phyloP scores from a whole-genome alignment of 2,329 filamentous ascomycete genomes.

The Penicillium paneum region DNA sequence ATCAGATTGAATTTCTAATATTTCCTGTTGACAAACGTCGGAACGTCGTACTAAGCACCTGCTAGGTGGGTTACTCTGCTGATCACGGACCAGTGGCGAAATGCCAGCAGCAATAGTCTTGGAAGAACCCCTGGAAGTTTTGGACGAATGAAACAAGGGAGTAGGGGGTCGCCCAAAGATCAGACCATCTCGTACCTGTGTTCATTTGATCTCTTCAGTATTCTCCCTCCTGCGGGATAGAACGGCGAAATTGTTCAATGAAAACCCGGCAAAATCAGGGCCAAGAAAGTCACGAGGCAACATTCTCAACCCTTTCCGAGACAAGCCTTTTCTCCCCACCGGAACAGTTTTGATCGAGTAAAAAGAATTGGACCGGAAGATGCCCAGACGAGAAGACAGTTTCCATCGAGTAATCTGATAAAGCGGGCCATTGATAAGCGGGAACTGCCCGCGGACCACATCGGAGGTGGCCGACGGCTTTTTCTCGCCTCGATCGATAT shows the following conservation, averaged over 20 bases:
- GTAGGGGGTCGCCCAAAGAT: not conserved
- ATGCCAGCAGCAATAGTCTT: not conserved
- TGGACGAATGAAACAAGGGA: not conserved
- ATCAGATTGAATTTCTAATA: not conserved
- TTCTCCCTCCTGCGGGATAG: not conserved
- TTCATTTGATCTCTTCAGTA: too few relatives aligned
- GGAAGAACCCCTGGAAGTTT: not conserved
- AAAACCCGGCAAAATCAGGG: not conserved
- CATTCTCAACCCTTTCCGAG: not conserved
- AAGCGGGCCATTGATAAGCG: constrained; percentile 17
- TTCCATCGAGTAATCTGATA: constrained; percentile 12
- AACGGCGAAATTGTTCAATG: not conserved
- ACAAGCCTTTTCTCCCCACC: not conserved
- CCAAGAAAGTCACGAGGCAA: not conserved
- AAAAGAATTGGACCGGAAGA: not conserved
- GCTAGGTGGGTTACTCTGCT: not conserved
- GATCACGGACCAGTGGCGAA: not conserved
- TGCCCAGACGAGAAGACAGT: not conserved
- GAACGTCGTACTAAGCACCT: constrained; percentile 10
- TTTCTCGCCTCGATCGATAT: not conserved
- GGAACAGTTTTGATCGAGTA: constrained; percentile 31
- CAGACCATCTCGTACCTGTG: not conserved
- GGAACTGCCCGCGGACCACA: not conserved
- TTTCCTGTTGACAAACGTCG: constrained; percentile 29
- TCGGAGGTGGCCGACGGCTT: not conserved